phyloP scores from a whole-genome alignment of 1,284 basidiomycete species.

The Fomitopsis pinicola region DNA sequence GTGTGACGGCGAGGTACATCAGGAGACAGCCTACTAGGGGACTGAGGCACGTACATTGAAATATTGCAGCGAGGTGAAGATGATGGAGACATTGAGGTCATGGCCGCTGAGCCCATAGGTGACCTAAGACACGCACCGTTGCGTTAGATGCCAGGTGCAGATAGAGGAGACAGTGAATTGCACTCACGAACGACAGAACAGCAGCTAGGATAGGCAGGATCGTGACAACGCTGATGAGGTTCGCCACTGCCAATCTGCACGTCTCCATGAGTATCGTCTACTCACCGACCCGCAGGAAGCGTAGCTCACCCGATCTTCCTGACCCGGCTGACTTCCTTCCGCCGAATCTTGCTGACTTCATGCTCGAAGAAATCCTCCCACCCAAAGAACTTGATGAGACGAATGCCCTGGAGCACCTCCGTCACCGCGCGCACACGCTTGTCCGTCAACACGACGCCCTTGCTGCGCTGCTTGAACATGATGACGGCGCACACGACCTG shows the following conservation, averaged over 20 bases:
- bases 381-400: constrained; percentile 57
- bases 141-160: neutral
- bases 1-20: neutral
- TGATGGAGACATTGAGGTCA: constrained; percentile 59
- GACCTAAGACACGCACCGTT: constrained; percentile 36
- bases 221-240: constrained; percentile 52
- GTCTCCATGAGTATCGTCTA: neutral
- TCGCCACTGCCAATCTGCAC: constrained; percentile 46
- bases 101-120: constrained; percentile 68
- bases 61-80: constrained; percentile 72
- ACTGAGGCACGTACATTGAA: constrained; percentile 55
- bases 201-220: constrained; percentile 67
- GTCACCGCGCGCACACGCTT: constrained; percentile 60
- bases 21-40: neutral
- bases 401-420: constrained; percentile 62
- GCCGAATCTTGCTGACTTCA: constrained; percentile 47
- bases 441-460: constrained; percentile 73
- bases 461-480: constrained; percentile 61
- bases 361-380: constrained; percentile 63
- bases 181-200: constrained; percentile 65
- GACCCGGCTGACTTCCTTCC: constrained; percentile 49
- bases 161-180: too few relatives aligned
- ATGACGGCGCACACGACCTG: constrained; percentile 58
- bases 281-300: neutral
- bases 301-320: constrained; percentile 43